Percentiles rank a stretch among this genome's conserved stretches.
Conservation (phyloP, 2,329 filamentous ascomycete genomes). For the Colletotrichum plurivorum region DNA sequence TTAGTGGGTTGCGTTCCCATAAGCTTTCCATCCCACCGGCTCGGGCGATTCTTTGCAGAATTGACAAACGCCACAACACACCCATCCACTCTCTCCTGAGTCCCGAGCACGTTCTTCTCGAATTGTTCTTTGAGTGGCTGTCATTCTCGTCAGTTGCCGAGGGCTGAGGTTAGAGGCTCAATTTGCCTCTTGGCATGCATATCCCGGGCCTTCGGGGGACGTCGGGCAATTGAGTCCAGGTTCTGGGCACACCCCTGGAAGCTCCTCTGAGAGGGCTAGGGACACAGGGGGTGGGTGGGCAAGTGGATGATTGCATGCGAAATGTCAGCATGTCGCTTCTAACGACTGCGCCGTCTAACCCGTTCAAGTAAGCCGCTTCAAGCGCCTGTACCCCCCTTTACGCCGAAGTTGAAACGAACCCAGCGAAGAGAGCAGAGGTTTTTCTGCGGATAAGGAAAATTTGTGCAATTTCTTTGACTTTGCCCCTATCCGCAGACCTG, state of each 20-base stretch:
- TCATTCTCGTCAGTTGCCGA: neutral
- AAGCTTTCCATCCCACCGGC: constrained; percentile 16
- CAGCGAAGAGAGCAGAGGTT: neutral
- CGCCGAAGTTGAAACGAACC: constrained; percentile 24
- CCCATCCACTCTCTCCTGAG: constrained; percentile 5
- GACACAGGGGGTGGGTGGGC: neutral
- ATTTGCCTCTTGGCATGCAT: constrained; percentile 28
- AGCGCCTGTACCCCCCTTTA: neutral
- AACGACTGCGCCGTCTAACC: constrained; percentile 10
- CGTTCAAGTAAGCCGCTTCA: constrained; percentile 11
- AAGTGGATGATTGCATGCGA: neutral
- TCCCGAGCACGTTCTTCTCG: neutral
- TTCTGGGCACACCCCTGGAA: constrained; percentile 14
- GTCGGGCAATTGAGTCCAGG: constrained; percentile 7
- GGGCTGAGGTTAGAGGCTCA: constrained; percentile 34
- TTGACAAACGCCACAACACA: constrained; percentile 1
- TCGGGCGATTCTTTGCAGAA: constrained; percentile 24
- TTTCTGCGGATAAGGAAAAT: constrained; percentile 18
- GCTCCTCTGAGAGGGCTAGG: neutral
- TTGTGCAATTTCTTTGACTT: constrained; percentile 18
- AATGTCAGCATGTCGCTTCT: neutral
- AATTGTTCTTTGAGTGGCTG: neutral
- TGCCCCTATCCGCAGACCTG: constrained; percentile 24
- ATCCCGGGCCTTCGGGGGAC: constrained; percentile 9
- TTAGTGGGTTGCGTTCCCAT: constrained; percentile 20